Evolutionary conservation across 805 yeast genomes (phyloP).

Genomic region (Debaryomyces prosopidis): DNA sequence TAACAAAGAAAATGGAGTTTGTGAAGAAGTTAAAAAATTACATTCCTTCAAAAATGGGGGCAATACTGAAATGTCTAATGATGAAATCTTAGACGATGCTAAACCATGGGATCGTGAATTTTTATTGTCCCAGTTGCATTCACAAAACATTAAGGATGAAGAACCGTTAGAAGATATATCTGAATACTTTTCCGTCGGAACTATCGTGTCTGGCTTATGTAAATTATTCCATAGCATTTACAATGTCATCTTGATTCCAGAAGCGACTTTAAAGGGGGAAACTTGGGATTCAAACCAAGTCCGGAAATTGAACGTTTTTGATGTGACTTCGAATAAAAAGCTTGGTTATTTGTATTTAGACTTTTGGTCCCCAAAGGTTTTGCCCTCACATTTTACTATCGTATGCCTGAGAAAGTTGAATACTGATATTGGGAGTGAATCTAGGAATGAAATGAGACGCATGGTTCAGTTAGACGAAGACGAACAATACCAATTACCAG

Average conservation of each 20-base stretch:
- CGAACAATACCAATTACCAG: conserved; percentile 75
- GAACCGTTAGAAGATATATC: conserved; percentile 51
- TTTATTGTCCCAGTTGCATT: conserved; percentile 25
- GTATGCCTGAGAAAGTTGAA: conserved; percentile 87
- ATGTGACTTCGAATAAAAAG: conserved; percentile 51
- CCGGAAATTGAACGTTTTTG: conserved; percentile 73
- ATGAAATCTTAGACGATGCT: conserved; percentile 46
- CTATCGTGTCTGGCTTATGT: conserved; percentile 81
- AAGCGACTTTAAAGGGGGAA: conserved; percentile 64
- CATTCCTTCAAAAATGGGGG: conserved; percentile 20
- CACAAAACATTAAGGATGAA: conserved; percentile 22
- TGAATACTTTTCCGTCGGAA: conserved; percentile 79
- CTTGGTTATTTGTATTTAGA: conserved; percentile 87
- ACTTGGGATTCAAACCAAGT: conserved; percentile 84
- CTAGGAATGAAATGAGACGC: conserved; percentile 17
- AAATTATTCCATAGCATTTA: conserved; percentile 68
- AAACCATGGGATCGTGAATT: conserved; percentile 95
- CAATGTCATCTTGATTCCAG: conserved; percentile 75
- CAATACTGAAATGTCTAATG: conserved; percentile 9
- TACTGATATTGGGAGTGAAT: conserved; percentile 40
- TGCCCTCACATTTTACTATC: conserved; percentile 95
- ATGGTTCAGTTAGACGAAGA: conserved; percentile 43
- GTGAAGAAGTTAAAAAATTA: conserved; percentile 55
- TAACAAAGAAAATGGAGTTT: conserved; percentile 46
- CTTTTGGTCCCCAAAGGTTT: conserved; percentile 72